phyloP scores from a whole-genome alignment of 371 early-diverging fungal genomes.

The Syncephalis fuscata region DNA sequence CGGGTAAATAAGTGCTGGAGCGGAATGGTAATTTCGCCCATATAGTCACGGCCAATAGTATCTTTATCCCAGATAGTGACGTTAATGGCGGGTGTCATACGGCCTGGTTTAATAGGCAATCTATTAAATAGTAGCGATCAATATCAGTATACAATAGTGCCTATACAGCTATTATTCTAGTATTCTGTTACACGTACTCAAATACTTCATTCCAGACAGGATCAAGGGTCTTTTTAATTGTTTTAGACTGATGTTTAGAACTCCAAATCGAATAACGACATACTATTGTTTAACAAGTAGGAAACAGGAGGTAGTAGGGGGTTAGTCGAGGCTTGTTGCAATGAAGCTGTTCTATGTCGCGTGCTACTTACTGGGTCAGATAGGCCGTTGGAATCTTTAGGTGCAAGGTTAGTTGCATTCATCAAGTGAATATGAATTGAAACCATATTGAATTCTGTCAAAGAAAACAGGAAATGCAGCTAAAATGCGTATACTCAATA shows the following conservation, averaged over 20 bases:
- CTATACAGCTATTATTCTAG: no score
- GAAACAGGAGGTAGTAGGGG: no score
- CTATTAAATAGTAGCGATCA: no score
- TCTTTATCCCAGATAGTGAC: constrained; percentile 43
- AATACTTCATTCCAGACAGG: constrained; percentile 60
- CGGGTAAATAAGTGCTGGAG: constrained; percentile 10
- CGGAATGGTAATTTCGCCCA: constrained; percentile 37
- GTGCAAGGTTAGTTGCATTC: constrained; percentile 1
- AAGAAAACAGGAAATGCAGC: no score
- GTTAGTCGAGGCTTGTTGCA: no score
- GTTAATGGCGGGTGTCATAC: constrained; percentile 18
- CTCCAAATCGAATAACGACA: neutral
- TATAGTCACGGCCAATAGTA: constrained; percentile 31
- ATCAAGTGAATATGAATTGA: constrained; percentile 3
- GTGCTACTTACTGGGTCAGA: constrained; percentile 2
- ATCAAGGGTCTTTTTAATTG: constrained; percentile 41
- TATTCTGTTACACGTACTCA: constrained; percentile 39
- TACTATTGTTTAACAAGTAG: neutral
- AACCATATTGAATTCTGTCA: neutral
- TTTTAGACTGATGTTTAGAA: constrained; percentile 20
- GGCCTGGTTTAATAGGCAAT: constrained; percentile 14
- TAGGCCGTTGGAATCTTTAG: constrained; percentile 5
- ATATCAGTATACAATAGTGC: no score
- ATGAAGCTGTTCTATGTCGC: no score
- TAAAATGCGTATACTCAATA: no score